Percentiles rank a stretch among this genome's conserved stretches.
Conservation (phyloP, 2,329 filamentous ascomycete genomes). For the Boeremia lycopersici region DNA sequence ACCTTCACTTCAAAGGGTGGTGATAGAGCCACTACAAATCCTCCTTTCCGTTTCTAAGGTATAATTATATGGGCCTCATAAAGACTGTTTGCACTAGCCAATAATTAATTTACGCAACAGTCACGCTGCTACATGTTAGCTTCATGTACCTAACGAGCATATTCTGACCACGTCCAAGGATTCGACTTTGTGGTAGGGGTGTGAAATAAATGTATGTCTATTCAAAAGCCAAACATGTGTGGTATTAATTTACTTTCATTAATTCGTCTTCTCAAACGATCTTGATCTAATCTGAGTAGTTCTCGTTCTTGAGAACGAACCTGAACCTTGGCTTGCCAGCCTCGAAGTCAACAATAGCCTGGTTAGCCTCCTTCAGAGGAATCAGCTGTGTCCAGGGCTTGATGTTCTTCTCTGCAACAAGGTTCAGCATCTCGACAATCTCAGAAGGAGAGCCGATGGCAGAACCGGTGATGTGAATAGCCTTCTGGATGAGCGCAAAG, state of each 20-base stretch:
- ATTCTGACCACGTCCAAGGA: no score
- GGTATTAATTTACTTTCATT: neutral
- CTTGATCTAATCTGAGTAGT: conserved; percentile 8
- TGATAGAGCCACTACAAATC: no score
- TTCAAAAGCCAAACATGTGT: no score
- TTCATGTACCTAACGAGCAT: no score
- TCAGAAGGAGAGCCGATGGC: conserved; percentile 31
- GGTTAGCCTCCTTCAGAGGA: conserved; percentile 60
- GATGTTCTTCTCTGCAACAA: conserved; percentile 64
- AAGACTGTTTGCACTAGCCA: no score
- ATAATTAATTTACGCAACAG: no score
- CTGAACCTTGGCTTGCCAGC: conserved; percentile 59
- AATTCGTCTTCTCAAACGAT: neutral
- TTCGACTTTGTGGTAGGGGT: no score
- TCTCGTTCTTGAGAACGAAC: conserved; percentile 38
- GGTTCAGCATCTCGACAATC: conserved; percentile 53
- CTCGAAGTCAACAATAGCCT: conserved; percentile 63
- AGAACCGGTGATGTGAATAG: conserved; percentile 33
- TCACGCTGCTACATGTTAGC: no score
- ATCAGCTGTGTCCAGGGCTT: conserved; percentile 67
- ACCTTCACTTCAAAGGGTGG: neutral
- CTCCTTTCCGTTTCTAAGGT: no score
- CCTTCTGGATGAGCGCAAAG: conserved; percentile 53
- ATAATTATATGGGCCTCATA: no score
- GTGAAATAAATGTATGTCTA: no score